phyloP scores from a whole-genome alignment of 2,329 filamentous ascomycete genomes.

The Diaporthe sp. region DNA sequence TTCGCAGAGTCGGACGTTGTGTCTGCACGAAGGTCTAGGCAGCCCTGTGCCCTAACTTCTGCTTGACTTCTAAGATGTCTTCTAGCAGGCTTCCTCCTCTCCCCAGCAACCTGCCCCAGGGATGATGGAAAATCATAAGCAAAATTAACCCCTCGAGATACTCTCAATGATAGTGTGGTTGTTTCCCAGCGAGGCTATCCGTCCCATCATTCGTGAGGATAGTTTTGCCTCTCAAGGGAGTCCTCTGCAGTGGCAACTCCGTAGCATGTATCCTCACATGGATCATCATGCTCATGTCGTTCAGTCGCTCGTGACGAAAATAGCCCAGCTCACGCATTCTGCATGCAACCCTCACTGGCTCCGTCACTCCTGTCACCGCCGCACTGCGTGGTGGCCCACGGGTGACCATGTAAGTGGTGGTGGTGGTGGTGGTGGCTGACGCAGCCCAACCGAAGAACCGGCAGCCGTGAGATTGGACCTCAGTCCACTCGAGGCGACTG shows the following conservation, averaged over 20 bases:
- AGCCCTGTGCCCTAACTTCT: background rate
- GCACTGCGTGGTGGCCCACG: background rate
- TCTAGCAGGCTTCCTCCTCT: background rate
- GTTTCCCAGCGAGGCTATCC: background rate
- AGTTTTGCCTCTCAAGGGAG: background rate
- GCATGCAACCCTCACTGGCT: background rate
- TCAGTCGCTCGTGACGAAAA: background rate
- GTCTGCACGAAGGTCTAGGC: background rate
- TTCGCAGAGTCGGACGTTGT: background rate
- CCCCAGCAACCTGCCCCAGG: background rate
- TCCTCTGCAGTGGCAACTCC: slow-evolving; percentile 18
- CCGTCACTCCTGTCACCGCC: background rate
- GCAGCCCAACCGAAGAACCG: slow-evolving; percentile 11
- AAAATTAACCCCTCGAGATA: no score
- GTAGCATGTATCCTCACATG: background rate
- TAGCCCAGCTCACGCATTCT: background rate
- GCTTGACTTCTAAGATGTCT: background rate
- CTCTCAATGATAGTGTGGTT: background rate
- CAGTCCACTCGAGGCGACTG: background rate
- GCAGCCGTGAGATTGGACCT: slow-evolving; percentile 12
- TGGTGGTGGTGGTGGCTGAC: slow-evolving; percentile 9
- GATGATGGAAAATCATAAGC: background rate
- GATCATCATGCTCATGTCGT: background rate
- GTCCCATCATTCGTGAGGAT: background rate
- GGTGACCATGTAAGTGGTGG: background rate